phyloP scores from a whole-genome alignment of 352 stramenopile genomes.

The Phytopythium delawarense region DNA sequence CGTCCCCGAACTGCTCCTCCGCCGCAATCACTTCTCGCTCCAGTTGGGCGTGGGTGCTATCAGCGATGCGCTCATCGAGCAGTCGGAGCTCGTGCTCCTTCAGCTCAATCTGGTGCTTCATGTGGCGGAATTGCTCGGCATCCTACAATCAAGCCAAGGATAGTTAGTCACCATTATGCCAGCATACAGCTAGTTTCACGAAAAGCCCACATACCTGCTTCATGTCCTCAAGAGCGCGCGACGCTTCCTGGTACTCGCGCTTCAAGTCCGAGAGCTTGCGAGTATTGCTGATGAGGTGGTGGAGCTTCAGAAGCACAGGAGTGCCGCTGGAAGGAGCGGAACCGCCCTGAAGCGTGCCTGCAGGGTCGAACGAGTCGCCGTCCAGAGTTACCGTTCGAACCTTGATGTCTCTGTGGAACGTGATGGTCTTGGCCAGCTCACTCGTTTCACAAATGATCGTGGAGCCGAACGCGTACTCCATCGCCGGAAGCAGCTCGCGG shows the following conservation, averaged over 20 bases:
- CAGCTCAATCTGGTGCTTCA: slow-evolving; percentile 76
- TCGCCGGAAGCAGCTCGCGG: slow-evolving; percentile 91
- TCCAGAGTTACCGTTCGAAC: slow-evolving; percentile 97
- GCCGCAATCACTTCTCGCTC: slow-evolving; percentile 63
- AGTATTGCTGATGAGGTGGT: slow-evolving; percentile 72
- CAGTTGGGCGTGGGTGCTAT: slow-evolving; percentile 73
- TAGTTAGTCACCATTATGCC: background rate
- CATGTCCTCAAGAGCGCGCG: slow-evolving; percentile 56
- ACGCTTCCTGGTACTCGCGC: slow-evolving; percentile 61
- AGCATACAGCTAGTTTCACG: background rate
- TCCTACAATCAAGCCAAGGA: slow-evolving; percentile 28
- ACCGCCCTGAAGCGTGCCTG: slow-evolving; percentile 94
- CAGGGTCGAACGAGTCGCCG: slow-evolving; percentile 97
- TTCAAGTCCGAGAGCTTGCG: slow-evolving; percentile 63
- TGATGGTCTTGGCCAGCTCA: slow-evolving; percentile 86
- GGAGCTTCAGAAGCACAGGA: slow-evolving; percentile 77
- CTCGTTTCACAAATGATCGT: slow-evolving; percentile 97
- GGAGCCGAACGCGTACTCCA: slow-evolving; percentile 98
- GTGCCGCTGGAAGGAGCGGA: slow-evolving; percentile 74
- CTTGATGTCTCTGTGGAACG: slow-evolving; percentile 91
- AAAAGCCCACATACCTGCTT: slow-evolving; percentile 37
- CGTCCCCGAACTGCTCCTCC: slow-evolving; percentile 70
- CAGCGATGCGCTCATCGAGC: slow-evolving; percentile 76
- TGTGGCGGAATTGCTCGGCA: slow-evolving; percentile 60
- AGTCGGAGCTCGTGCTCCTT: slow-evolving; percentile 80